phyloP scores from a whole-genome alignment of 345 rosid genomes.

The rapeseed (Brassica napus) region DNA sequence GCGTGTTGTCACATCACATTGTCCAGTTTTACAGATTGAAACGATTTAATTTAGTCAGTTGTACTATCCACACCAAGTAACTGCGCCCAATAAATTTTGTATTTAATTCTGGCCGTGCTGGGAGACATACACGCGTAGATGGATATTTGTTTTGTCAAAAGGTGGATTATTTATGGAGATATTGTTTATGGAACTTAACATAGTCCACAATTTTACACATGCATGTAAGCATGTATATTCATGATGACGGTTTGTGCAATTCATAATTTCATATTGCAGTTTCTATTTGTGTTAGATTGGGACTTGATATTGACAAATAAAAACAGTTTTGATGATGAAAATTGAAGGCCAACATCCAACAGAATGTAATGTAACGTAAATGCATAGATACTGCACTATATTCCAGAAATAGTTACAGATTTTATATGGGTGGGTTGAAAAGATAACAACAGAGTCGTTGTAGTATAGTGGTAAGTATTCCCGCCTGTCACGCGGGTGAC shows the following conservation, averaged over 20 bases:
- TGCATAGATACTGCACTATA: neutral
- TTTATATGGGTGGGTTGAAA: neutral
- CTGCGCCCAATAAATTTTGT: neutral
- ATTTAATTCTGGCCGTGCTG: neutral
- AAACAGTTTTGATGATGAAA: neutral
- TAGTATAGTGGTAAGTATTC: slow-evolving; percentile 94
- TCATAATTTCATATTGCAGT: neutral
- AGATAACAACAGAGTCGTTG: slow-evolving; percentile 52
- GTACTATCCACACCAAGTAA: neutral
- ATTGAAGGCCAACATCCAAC: neutral
- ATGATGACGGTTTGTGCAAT: neutral
- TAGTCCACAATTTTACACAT: neutral
- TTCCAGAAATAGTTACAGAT: neutral
- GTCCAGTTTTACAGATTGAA: neutral
- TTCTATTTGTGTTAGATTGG: neutral
- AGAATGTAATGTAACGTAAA: neutral
- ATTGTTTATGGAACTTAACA: neutral
- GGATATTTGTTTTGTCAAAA: neutral
- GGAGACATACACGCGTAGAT: neutral
- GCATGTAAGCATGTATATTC: neutral
- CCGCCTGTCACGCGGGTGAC: slow-evolving; percentile 98
- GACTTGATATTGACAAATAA: neutral
- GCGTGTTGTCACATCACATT: neutral
- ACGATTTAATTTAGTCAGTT: neutral
- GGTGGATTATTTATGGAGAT: neutral